phyloP scores from a whole-genome alignment of 768 basidiomycete species.

The Serendipita sp. region DNA sequence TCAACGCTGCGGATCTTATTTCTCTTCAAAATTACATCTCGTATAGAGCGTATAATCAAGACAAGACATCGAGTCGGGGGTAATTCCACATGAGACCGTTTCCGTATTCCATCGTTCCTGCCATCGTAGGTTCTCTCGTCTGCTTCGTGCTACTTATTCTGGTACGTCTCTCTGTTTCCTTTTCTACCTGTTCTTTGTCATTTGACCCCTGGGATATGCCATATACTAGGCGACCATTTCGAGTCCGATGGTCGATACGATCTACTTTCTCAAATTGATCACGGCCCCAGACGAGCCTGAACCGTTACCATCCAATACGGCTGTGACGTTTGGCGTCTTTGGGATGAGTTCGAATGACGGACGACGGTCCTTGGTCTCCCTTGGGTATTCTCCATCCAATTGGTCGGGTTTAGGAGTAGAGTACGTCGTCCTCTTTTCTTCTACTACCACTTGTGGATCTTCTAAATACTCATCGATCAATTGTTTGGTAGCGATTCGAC shows the following conservation, averaged over 20 bases:
- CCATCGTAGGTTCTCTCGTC: not conserved
- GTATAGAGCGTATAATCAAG: no score
- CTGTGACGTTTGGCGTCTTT: not conserved
- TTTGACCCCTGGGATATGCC: no score
- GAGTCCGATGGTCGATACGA: not conserved
- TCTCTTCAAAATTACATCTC: no score
- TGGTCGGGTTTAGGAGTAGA: not conserved
- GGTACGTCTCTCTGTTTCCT: not conserved
- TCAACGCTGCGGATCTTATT: no score
- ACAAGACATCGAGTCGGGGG: no score
- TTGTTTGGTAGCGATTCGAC: not conserved
- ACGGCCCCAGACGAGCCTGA: not conserved
- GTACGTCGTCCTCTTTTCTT: not conserved
- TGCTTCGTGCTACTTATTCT: not conserved
- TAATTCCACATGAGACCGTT: not conserved
- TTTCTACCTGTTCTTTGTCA: not conserved
- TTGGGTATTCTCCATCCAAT: not conserved
- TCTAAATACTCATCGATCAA: not conserved
- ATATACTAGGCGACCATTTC: not conserved
- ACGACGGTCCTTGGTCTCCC: not conserved
- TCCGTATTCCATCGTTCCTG: not conserved
- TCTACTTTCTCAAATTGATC: conserved; percentile 1
- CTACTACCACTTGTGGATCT: no score
- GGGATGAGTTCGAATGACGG: not conserved
- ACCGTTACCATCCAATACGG: not conserved